Conservation (phyloP, 2,329 filamentous ascomycete species). For the Fusarium devonianum region DNA sequence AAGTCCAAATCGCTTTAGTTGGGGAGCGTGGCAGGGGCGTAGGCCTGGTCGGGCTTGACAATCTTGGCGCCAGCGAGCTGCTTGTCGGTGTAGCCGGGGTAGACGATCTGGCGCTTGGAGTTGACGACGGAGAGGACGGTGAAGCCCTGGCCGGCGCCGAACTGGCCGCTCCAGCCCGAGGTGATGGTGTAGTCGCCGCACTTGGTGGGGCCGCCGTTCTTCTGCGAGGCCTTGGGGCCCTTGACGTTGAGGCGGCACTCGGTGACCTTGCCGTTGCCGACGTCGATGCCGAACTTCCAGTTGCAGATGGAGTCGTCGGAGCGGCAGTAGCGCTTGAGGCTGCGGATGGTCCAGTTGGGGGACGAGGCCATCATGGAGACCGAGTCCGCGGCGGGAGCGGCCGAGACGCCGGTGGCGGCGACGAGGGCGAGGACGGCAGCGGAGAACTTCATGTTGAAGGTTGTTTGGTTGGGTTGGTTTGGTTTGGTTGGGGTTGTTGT, state of each 20-base stretch:
- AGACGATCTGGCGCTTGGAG: conserved; percentile 54
- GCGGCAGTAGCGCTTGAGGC: not conserved
- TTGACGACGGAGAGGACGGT: conserved; percentile 61
- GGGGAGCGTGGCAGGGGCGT: conserved; percentile 46
- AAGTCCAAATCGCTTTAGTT: no score
- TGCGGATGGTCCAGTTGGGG: not conserved
- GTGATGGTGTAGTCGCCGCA: conserved; percentile 61
- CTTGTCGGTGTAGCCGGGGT: conserved; percentile 61
- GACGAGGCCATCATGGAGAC: not conserved
- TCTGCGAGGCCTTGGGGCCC: conserved; percentile 44
- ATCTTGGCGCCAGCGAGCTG: conserved; percentile 54
- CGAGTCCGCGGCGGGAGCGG: not conserved
- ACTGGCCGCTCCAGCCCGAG: conserved; percentile 63
- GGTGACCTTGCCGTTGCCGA: conserved; percentile 50
- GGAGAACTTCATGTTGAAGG: not conserved
- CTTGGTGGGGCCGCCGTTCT: conserved; percentile 48
- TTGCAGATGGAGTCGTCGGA: conserved; percentile 46
- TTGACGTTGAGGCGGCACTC: conserved; percentile 44
- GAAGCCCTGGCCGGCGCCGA: conserved; percentile 60
- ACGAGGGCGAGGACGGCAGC: not conserved
- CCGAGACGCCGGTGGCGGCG: not conserved
- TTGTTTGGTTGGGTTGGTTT: no score
- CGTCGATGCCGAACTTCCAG: conserved; percentile 55
- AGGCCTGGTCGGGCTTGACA: conserved; percentile 59
- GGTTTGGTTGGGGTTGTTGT: conserved; percentile 1